Base-by-base conservation (phyloP, 2,329 filamentous ascomycete genomes). In the Sclerotinia spermophila region DNA sequence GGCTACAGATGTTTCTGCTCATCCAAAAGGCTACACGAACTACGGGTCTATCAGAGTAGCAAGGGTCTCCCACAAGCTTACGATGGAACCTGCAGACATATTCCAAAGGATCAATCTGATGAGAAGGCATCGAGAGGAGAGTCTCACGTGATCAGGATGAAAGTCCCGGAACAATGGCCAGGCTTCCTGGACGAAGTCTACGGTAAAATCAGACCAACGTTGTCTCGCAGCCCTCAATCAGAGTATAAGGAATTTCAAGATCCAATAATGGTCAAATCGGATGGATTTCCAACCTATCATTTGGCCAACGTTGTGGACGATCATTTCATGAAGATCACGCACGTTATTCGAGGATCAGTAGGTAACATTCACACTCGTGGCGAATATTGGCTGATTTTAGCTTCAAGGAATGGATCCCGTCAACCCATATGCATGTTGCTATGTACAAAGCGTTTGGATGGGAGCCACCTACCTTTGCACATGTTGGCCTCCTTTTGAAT, bases 281-380 rank as follows among this genome's bases (percentile, higher is more conserved):
- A 99, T 79, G 94, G 94, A 0, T 92, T 92, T 74, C 96, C 96
- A 0, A 99, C 96, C 0, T 99, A 99, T 78, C 96, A 99, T 80
- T 90, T 99, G 72, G 96, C 96, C 6, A 99, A 98, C 78, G 95
- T 99, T 13, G 90, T 99, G 6, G 96, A 99, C 78, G 96, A 99
- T 78, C 93, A 97, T 80, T 84, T 91, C 72, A 99, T 99, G 96
- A 83, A 92, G 72, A 96, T 99, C 75, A 97, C 94, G 0, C 95
- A 98, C 80, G 96, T 99, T 21, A 92, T 99, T 71, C 90, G 96
- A 56, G 96, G 95, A 68, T 90, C 91, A 38, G 90, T 92, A 81
- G 77, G 86, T 81, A 8, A 7, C 45, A 38, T 45, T 40, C 38
- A 27, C 24, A 48, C 30, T 68, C 30, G 56, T 30, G 38, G 13